Percentiles rank a stretch among this genome's conserved stretches.
Evolutionary conservation across 257 asterid genomes (phyloP).

Genomic region (Anisodus acutangulus): DNA sequence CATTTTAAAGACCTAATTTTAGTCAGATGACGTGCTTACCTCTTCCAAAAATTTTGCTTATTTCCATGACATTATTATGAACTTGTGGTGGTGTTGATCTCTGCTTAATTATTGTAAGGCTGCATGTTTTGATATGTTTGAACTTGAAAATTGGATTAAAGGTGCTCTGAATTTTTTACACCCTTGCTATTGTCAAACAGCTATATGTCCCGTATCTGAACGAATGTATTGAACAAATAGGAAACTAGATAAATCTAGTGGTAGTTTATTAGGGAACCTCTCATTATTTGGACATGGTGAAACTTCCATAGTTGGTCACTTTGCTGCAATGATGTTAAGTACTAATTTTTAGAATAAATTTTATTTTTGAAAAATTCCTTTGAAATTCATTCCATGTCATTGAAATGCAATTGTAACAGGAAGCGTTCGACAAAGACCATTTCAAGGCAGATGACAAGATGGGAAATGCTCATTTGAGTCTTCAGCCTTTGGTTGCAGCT

Average conservation of each 20-base stretch:
- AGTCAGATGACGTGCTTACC: neutral
- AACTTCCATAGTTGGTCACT: neutral
- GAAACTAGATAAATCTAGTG: neutral
- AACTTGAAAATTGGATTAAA: neutral
- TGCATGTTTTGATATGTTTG: neutral
- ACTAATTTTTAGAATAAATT: too few relatives aligned
- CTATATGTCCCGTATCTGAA: neutral
- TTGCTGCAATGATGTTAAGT: too few relatives aligned
- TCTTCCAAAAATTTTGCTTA: neutral
- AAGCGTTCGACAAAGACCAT: constrained; percentile 54
- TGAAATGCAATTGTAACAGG: constrained; percentile 33
- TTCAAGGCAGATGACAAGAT: constrained; percentile 59
- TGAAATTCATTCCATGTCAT: neutral
- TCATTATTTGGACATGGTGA: neutral
- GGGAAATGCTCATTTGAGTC: constrained; percentile 51
- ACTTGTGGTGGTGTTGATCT: neutral
- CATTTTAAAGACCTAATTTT: neutral
- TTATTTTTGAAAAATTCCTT: neutral
- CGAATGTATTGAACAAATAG: neutral
- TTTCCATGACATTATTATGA: neutral
- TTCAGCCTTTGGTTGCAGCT: constrained; percentile 52
- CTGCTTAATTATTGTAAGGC: neutral
- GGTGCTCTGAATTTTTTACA: neutral
- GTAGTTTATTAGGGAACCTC: neutral
- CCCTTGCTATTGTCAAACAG: neutral